A percentile compares a stretch with the other conserved stretches of the same genome.
These are phyloP conservation scores for Paracoccidioides lutzii DNA, from an alignment of 2,329 filamentous ascomycete species.

Conservation along the genomic window DNA sequence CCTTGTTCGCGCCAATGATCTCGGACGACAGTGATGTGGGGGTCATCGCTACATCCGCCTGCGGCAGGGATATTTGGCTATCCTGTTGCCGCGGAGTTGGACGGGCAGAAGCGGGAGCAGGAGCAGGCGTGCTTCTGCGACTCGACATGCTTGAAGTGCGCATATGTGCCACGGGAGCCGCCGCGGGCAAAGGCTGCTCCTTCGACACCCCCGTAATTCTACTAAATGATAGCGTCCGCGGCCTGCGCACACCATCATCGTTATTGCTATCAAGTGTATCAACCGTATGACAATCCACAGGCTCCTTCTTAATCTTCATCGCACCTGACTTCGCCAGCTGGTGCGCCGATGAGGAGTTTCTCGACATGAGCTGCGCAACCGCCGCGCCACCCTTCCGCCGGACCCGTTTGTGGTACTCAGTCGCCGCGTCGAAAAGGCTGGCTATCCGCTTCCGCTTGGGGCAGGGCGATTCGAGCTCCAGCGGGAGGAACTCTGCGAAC, in stretches of 20 bases:
- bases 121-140: background rate
- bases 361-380: conserved; percentile 29
- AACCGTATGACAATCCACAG: background rate
- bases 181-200: background rate
- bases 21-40: background rate
- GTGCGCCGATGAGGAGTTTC: conserved; percentile 10
- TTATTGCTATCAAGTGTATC: background rate
- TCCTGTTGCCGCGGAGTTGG: background rate
- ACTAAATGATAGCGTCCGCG: conserved; percentile 1
- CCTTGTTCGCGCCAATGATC: conserved; percentile 26
- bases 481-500: conserved; percentile 25
- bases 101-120: background rate
- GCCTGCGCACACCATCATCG: background rate
- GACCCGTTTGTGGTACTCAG: conserved; percentile 29
- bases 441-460: conserved; percentile 33
- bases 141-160: conserved; percentile 2
- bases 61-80: background rate
- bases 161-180: background rate
- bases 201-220: background rate
- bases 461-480: conserved; percentile 25
- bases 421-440: conserved; percentile 29
- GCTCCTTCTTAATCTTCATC: conserved; percentile 25
- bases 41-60: background rate
- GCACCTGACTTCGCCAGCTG: conserved; percentile 15
- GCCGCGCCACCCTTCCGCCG: conserved; percentile 28